phyloP scores from a whole-genome alignment of 2,329 filamentous ascomycete species.

The Hymenoscyphus fructigenus region DNA sequence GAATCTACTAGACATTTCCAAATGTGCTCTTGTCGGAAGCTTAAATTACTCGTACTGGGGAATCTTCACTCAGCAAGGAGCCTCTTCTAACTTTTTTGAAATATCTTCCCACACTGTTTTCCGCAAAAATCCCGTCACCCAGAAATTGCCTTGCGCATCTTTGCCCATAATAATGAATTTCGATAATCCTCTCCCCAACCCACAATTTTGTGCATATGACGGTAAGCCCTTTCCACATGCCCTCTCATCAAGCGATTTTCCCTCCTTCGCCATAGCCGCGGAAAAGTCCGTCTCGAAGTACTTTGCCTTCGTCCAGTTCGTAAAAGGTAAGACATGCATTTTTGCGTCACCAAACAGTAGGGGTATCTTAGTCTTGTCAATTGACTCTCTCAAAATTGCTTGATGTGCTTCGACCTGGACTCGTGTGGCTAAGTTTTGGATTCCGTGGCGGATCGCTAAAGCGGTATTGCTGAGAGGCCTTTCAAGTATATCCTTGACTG shows the following conservation, averaged over 20 bases:
- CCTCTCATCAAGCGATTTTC: not conserved
- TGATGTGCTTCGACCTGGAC: slow-evolving; percentile 40
- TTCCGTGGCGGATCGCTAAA: slow-evolving; percentile 34
- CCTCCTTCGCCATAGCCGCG: slow-evolving; percentile 5
- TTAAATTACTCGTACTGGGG: not conserved
- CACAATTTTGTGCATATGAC: not conserved
- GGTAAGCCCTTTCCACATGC: not conserved
- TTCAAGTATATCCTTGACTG: slow-evolving; percentile 29
- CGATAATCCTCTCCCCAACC: not conserved
- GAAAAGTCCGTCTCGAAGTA: slow-evolving; percentile 43
- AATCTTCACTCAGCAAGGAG: not conserved
- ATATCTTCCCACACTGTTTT: not conserved
- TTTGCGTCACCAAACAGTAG: slow-evolving; percentile 38
- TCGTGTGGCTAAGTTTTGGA: slow-evolving; percentile 39
- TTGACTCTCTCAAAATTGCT: slow-evolving; percentile 28
- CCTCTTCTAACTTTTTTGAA: not conserved
- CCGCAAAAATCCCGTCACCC: not conserved
- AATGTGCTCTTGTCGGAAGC: not conserved
- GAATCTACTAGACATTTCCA: no score
- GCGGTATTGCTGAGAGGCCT: slow-evolving; percentile 19
- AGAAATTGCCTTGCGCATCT: not conserved
- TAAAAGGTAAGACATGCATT: slow-evolving; percentile 38
- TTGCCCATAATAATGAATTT: not conserved
- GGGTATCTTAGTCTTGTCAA: slow-evolving; percentile 26
- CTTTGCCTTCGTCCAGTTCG: slow-evolving; percentile 42